Conservation (phyloP, 106 monocot species). For the Allium sativum region DNA sequence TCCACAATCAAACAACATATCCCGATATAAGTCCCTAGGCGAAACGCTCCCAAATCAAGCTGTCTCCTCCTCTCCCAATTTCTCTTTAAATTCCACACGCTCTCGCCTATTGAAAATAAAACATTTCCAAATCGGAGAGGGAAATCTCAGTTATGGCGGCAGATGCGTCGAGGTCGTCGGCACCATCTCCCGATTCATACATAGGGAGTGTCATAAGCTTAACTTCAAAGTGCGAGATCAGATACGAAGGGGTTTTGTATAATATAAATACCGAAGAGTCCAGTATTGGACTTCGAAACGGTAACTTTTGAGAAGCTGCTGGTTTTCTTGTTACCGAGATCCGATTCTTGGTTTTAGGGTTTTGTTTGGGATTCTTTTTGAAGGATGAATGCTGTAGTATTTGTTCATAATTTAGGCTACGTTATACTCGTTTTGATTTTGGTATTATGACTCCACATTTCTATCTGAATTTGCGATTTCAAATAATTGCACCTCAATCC, state of each 20-base stretch:
- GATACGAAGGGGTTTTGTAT: conserved; percentile 67
- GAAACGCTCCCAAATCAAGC: neutral
- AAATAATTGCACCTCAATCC: too few relatives aligned
- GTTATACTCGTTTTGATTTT: too few relatives aligned
- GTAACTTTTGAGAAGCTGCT: conserved; percentile 20
- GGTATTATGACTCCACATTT: too few relatives aligned
- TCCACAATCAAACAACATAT: too few relatives aligned
- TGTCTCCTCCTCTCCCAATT: neutral
- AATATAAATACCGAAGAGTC: conserved; percentile 93
- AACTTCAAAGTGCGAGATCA: conserved; percentile 93
- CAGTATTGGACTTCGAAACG: conserved; percentile 83
- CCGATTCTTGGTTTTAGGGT: neutral
- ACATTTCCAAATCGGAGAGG: neutral
- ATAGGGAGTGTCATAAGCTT: conserved; percentile 89
- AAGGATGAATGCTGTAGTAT: too few relatives aligned
- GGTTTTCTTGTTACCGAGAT: neutral
- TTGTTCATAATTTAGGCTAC: too few relatives aligned
- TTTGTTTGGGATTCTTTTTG: neutral
- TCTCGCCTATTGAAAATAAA: neutral
- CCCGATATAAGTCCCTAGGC: neutral
- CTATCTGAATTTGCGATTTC: too few relatives aligned
- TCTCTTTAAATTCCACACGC: neutral
- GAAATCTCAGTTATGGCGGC: conserved; percentile 9
- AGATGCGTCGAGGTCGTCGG: conserved; percentile 7
- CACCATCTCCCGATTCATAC: conserved; percentile 21